phyloP scores from a whole-genome alignment of 805 yeast species.

The Ogataea sp. region DNA sequence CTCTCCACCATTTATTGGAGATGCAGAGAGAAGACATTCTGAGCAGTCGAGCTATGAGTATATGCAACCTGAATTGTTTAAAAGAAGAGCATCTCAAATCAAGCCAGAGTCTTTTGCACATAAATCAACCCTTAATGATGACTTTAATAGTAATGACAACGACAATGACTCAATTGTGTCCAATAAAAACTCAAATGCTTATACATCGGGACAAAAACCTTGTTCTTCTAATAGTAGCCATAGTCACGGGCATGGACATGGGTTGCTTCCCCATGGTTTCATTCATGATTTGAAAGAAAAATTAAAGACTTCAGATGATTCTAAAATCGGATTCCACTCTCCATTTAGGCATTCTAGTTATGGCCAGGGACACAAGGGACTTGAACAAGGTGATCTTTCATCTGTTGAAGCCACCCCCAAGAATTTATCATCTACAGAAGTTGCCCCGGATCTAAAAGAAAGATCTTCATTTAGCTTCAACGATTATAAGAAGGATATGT shows the following conservation, averaged over 20 bases:
- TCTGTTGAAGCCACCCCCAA: neutral
- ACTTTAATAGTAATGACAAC: too few relatives aligned
- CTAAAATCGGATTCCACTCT: neutral
- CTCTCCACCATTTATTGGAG: neutral
- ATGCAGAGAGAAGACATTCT: slow-evolving; percentile 11
- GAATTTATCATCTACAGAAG: neutral
- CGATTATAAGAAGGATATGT: slow-evolving; percentile 18
- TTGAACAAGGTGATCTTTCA: neutral
- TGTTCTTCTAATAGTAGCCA: too few relatives aligned
- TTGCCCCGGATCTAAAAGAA: slow-evolving; percentile 1
- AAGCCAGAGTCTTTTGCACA: neutral
- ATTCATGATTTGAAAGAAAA: neutral
- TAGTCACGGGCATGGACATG: too few relatives aligned
- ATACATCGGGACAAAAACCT: neutral
- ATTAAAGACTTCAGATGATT: neutral
- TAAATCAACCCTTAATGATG: too few relatives aligned
- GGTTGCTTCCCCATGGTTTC: neutral
- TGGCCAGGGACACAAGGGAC: neutral
- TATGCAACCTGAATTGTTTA: slow-evolving; percentile 16
- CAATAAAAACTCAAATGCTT: neutral
- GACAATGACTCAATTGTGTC: neutral
- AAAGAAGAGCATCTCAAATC: slow-evolving; percentile 4
- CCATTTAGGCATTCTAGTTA: neutral
- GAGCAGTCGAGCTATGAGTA: slow-evolving; percentile 12
- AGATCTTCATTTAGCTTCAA: slow-evolving; percentile 16